Evolutionary conservation across 2,329 filamentous ascomycete genomes (phyloP).

Genomic region (Calonectria hongkongensis): DNA sequence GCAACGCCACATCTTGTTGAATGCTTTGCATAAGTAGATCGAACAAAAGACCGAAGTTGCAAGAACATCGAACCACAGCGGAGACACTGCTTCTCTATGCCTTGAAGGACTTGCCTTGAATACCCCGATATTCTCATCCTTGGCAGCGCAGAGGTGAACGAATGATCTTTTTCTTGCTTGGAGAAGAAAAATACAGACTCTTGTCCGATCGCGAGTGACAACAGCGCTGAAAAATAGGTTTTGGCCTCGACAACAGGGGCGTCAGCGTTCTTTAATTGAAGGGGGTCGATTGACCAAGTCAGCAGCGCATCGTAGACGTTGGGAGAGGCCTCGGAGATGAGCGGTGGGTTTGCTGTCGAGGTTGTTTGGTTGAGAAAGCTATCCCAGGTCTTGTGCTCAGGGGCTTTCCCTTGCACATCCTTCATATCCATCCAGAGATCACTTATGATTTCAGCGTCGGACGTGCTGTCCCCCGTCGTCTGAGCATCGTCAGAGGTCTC

Average conservation of each 20-base stretch:
- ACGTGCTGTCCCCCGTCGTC: constrained; percentile 29
- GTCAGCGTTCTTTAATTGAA: constrained; percentile 61
- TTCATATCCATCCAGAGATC: constrained; percentile 69
- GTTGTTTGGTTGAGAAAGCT: constrained; percentile 70
- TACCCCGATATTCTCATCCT: constrained; percentile 74
- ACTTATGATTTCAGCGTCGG: constrained; percentile 35
- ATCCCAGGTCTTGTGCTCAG: constrained; percentile 81
- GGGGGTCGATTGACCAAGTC: constrained; percentile 62
- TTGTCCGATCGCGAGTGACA: constrained; percentile 81
- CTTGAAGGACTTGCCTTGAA: constrained; percentile 68
- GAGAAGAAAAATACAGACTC: constrained; percentile 85
- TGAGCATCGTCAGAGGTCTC: constrained; percentile 29
- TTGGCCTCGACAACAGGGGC: constrained; percentile 67
- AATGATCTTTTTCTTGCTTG: constrained; percentile 71
- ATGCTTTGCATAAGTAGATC: constrained; percentile 66
- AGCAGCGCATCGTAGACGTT: constrained; percentile 79
- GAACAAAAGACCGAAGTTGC: constrained; percentile 68
- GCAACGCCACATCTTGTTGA: constrained; percentile 70
- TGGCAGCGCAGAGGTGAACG: constrained; percentile 70
- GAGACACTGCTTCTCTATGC: constrained; percentile 68
- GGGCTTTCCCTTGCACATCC: constrained; percentile 53
- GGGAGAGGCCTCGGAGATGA: constrained; percentile 82
- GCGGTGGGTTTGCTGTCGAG: constrained; percentile 65
- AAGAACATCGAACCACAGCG: constrained; percentile 69
- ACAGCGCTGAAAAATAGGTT: constrained; percentile 74